Evolutionary conservation across 805 yeast species (phyloP).

Genomic region (Scheffersomyces lignosus): DNA sequence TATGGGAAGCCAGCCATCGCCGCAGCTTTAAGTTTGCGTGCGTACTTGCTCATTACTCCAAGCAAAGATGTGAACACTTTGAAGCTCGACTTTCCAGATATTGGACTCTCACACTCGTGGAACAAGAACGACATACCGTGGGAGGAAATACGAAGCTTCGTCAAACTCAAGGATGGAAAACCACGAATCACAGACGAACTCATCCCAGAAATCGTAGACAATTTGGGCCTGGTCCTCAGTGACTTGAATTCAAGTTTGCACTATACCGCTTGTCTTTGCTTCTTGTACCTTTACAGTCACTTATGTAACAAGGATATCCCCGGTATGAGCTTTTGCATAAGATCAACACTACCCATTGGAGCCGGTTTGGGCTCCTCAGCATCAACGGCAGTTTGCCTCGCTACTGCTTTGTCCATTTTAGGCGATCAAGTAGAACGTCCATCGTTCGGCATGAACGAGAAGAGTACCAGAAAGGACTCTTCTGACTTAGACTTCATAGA

Average conservation of each 20-base stretch:
- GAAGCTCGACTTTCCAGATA: slow-evolving; percentile 79
- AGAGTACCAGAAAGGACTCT: slow-evolving; percentile 25
- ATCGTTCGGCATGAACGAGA: slow-evolving; percentile 29
- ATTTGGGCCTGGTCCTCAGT: slow-evolving; percentile 44
- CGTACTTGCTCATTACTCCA: slow-evolving; percentile 69
- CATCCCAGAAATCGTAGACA: slow-evolving; percentile 55
- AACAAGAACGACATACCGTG: slow-evolving; percentile 60
- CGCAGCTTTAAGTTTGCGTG: slow-evolving; percentile 84
- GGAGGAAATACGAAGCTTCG: slow-evolving; percentile 32
- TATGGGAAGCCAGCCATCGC: slow-evolving; percentile 94
- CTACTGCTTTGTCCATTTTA: slow-evolving; percentile 67
- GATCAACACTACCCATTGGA: slow-evolving; percentile 90
- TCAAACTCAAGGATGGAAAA: slow-evolving; percentile 17
- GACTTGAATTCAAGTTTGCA: slow-evolving; percentile 58
- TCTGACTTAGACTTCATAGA: slow-evolving; percentile 65
- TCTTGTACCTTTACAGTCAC: slow-evolving; percentile 71
- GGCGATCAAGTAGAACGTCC: slow-evolving; percentile 55
- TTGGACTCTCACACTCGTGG: slow-evolving; percentile 68
- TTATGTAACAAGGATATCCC: slow-evolving; percentile 48
- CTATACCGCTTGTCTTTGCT: slow-evolving; percentile 77
- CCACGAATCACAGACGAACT: slow-evolving; percentile 52
- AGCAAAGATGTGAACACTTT: slow-evolving; percentile 44
- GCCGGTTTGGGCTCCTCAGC: slow-evolving; percentile 98
- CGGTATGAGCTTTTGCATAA: slow-evolving; percentile 61
- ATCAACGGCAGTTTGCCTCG: slow-evolving; percentile 78